A percentile compares a stretch with the other conserved stretches of the same genome.
Conservation (phyloP, 2,329 filamentous ascomycete species). For the Fusarium paranaense region DNA sequence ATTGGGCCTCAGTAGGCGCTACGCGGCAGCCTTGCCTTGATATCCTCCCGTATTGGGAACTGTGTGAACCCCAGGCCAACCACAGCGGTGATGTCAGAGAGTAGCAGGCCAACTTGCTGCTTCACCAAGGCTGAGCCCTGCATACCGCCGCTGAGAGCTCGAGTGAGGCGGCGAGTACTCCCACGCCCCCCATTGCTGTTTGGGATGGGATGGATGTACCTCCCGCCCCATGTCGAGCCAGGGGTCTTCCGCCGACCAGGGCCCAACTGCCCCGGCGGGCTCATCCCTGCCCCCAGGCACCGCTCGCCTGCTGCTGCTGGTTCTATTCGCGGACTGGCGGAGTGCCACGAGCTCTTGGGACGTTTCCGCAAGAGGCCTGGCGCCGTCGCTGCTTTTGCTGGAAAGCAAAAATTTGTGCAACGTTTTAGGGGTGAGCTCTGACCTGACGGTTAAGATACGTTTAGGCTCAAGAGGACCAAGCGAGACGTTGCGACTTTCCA, state of each 20-base stretch:
- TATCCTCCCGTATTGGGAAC: not conserved
- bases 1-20: slow-evolving; percentile 11
- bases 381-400: slow-evolving; percentile 5
- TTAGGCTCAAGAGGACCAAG: not conserved
- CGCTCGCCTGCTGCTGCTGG: slow-evolving; percentile 12
- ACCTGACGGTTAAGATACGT: not conserved
- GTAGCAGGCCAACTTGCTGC: slow-evolving; percentile 13
- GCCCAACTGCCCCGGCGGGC: slow-evolving; percentile 21
- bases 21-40: not conserved
- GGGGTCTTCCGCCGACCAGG: slow-evolving; percentile 27
- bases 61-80: not conserved
- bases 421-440: not conserved
- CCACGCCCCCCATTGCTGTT: slow-evolving; percentile 13
- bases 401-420: not conserved
- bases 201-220: not conserved
- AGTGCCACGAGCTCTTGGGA: slow-evolving; percentile 7
- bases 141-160: slow-evolving; percentile 10
- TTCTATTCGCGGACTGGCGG: slow-evolving; percentile 19
- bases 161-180: slow-evolving; percentile 29
- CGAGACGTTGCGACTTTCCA: not conserved
- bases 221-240: slow-evolving; percentile 37
- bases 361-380: slow-evolving; percentile 3
- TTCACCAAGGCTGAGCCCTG: slow-evolving; percentile 11
- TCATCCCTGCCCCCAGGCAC: slow-evolving; percentile 27
- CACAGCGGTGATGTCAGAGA: slow-evolving; percentile 42